Evolutionary conservation across 1,284 basidiomycete genomes (phyloP), one percentile per base, ranked within the genome.

Genomic region (Ceratobasidium papillatum): DNA sequence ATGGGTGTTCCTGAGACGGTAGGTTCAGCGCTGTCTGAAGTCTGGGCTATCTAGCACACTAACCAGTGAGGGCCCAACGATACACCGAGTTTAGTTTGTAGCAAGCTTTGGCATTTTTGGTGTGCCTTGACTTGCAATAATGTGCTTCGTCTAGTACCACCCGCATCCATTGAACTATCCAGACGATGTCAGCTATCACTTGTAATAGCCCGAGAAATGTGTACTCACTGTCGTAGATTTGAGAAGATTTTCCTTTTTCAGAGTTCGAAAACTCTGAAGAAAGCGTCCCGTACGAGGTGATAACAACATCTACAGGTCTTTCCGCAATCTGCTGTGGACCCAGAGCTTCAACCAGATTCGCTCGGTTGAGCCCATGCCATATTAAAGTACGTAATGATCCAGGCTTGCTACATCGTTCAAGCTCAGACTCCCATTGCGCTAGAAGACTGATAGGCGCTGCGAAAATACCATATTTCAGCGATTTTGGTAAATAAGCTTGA

Each of bases 31-130:
- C 19, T 41, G 14, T 51, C 27, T n/a, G 5, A 49, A 27, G 25
- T 36, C 38, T 36, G 14, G 17, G 5, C 14, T 22, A 43, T 22
- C 34, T 11, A 22, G 51, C 61, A 49, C 17, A 56, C 79, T 56
- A 76, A 87, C 91, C 93, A 3, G 95, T 98, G 14, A 98, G 88
- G 3, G 94, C 94, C 97, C 97, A 99, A 77, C 94, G 87, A 45
- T 94, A 86, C 75, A 90, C 86, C 1, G 93, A 93, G 61, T 87
- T 87, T 7, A 99, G 86, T 8, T 92, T 93, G 80, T 92, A 98
- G 62, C 93, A 94, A 1, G 97, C 95, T 78, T 94, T 94, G 0
- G 97, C 94, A 11, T 93, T 94, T 80, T 94, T 92, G 76, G 96
- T 98, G 1, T 88, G 88, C 14, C 96, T 88, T 45, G 94, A 96